Conservation (phyloP, 163 green algal genomes). For the Prototheca wickerhamii region DNA sequence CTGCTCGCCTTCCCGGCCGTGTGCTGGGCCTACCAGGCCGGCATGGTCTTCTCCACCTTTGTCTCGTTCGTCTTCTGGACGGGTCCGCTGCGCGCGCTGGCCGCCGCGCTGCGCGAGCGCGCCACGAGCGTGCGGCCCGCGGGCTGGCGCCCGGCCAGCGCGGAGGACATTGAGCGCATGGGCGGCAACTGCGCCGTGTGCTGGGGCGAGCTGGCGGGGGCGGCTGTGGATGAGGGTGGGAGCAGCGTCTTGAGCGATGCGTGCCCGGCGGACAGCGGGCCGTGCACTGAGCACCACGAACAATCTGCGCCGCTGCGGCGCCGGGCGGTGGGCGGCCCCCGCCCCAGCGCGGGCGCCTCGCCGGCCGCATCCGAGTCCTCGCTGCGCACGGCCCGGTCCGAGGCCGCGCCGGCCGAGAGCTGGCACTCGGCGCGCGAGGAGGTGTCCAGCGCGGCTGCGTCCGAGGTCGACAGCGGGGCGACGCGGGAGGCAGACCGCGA, state of each 20-base stretch:
- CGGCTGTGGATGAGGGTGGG: constrained; percentile 1
- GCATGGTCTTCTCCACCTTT: constrained; percentile 70
- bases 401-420: neutral
- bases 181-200: constrained; percentile 73
- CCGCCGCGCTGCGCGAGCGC: constrained; percentile 23
- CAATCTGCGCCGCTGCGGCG: no score
- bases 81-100: constrained; percentile 33
- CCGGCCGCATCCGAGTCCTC: no score
- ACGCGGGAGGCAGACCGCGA: neutral
- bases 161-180: constrained; percentile 65
- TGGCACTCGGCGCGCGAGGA: no score
- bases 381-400: no score
- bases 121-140: constrained; percentile 36
- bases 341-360: no score
- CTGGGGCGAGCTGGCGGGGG: constrained; percentile 60
- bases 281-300: no score
- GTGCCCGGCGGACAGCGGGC: no score
- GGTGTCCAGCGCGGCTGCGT: neutral
- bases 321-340: no score
- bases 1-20: constrained; percentile 76
- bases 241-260: neutral
- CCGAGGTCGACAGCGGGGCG: neutral
- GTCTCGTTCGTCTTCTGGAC: constrained; percentile 74
- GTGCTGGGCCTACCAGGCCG: constrained; percentile 79
- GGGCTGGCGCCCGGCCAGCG: constrained; percentile 26